These are phyloP conservation scores for Scutellaria barbata DNA, from an alignment of 257 asterid species.

Conservation along the genomic window DNA sequence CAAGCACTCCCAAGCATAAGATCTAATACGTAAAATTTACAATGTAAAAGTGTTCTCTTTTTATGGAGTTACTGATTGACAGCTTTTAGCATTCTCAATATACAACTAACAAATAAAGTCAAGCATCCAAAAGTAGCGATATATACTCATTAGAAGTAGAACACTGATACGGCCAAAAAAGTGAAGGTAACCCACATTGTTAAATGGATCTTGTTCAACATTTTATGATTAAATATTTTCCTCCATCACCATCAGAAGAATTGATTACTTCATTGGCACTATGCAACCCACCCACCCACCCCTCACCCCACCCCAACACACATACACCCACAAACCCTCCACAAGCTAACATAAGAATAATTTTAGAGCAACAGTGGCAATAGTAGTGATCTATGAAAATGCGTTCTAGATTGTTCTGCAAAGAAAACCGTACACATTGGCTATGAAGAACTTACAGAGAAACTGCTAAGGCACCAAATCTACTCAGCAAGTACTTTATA, in stretches of 20 bases:
- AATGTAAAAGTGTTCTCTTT: not conserved
- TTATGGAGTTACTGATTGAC: not conserved
- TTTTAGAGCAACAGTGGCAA: not conserved
- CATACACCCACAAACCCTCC: not conserved
- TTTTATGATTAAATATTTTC: not conserved
- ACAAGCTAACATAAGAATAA: not conserved
- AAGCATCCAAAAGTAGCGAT: not conserved
- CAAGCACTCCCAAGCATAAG: not conserved
- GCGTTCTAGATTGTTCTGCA: not conserved
- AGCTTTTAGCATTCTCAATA: not conserved
- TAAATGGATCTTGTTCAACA: not conserved
- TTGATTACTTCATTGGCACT: constrained; percentile 1
- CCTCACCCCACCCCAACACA: not conserved
- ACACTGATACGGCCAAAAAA: constrained; percentile 4
- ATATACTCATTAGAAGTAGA: not conserved
- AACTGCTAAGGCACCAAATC: constrained; percentile 16
- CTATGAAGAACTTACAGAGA: not conserved
- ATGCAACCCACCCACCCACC: not conserved
- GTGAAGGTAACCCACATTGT: not conserved
- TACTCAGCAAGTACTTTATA: constrained; percentile 11
- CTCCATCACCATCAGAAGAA: not conserved
- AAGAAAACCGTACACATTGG: constrained; percentile 10
- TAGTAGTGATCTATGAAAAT: not conserved
- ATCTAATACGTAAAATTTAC: not conserved
- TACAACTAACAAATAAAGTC: not conserved